Conservation (phyloP, 2,329 filamentous ascomycete genomes). For the Botrytis elliptica region DNA sequence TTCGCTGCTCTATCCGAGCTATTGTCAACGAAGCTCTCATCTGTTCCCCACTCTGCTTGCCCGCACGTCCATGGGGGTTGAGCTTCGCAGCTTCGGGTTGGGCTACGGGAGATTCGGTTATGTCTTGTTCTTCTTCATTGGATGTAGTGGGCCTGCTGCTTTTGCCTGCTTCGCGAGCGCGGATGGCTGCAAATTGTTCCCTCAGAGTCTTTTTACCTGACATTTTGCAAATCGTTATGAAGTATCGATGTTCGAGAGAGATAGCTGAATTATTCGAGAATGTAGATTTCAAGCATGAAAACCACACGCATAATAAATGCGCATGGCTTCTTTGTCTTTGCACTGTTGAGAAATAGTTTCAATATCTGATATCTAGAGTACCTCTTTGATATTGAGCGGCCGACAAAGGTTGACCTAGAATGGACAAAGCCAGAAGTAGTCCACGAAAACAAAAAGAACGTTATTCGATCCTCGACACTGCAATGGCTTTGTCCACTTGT, state of each 20-base stretch:
- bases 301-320: neutral
- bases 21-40: neutral
- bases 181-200: neutral
- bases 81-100: neutral
- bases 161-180: neutral
- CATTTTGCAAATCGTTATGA: neutral
- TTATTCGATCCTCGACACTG: neutral
- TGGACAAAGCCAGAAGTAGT: neutral
- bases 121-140: neutral
- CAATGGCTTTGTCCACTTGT: neutral
- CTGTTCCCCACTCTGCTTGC: neutral
- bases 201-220: neutral
- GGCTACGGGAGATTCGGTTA: neutral
- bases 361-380: neutral
- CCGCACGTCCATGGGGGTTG: neutral
- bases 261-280: neutral
- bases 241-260: neutral
- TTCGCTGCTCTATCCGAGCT: neutral
- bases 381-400: neutral
- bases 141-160: neutral
- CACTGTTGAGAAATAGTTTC: neutral
- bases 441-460: neutral
- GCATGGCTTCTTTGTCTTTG: neutral
- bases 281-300: neutral
- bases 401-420: neutral